Base-by-base conservation (phyloP, 2,329 filamentous ascomycete species). In the Dactylellina sp. region DNA sequence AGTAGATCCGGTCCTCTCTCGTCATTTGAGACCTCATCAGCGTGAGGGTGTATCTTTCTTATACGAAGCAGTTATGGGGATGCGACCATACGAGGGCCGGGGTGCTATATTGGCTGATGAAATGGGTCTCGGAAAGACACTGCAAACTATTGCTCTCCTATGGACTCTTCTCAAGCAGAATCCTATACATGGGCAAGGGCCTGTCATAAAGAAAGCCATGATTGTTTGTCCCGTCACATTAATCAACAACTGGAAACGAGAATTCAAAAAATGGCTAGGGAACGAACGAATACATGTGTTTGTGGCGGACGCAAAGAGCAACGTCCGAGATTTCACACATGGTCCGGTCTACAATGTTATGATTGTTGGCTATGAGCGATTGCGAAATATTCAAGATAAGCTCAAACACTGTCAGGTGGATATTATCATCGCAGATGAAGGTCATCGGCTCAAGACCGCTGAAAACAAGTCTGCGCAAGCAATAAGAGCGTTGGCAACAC, bases 61-160 rank as follows among this genome's bases (percentile, higher is more conserved):
- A 46, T 92, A 92, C 78, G 89, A 91, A 80, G 91, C 89, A 78
- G 87, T 91, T 0, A 91, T 91, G 89, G 89, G 89, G 3, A 86
- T 91, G 84, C 84, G 88, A 44, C 82, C 84, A 44, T 88, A 86
- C 75, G 86, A 86, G 77, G 89, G 89, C 0, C 85, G 89, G 80
- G 89, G 89, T 22, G 89, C 89, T 2, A 88, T 92, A 70, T 82
- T 92, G 53, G 89, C 89, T 1, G 89, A 92, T 78, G 89, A 91
- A 77, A 92, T 92, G 89, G 89, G 89, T 0, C 80, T 92, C 1
- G 89, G 89, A 18, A 92, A 92, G 81, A 91, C 89, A 0, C 79
- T 91, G 35, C 89, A 91, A 78, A 91, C 89, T 0, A 91, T 92
- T 16, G 83, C 89, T 1, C 80, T 91, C 49, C 79, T 91, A 11